Base-by-base conservation (phyloP, 192 early-diverging fungal species). In the Gaertneriomyces sp. region DNA sequence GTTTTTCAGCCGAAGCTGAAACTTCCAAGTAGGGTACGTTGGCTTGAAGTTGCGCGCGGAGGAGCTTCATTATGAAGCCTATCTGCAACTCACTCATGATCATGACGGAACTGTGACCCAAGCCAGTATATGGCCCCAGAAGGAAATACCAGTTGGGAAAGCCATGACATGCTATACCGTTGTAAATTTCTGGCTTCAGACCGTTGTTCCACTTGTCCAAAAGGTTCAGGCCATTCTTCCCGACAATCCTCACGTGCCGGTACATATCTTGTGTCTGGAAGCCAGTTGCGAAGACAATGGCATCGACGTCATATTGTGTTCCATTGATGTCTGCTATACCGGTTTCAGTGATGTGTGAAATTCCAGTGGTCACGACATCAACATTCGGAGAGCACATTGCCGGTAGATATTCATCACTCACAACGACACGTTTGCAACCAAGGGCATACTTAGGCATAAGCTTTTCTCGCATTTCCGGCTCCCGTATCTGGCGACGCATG, bases 71-170 rank as follows among this genome's bases (percentile, higher is more conserved):
- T 3, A 25, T 42, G 41, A 60, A 60, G 41, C 58, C 14, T 10
- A n/a, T 14, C 45, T n/a, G 14, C 16, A 68, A 73, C 63, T 86
- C 84, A 33, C 82, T 73, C 70, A 81, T 80, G 50, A 70, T 70
- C 12, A 85, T 43, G 16, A 85, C 73, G 47, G 75, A 78, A 39
- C 75, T 75, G 45, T 84, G 85, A n/a, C 79, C 81, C 3, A 85
- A 60, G 9, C 74, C 81, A 46, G 74, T 69, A 61, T 75, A 58
- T 20, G 83, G 81, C 43, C 85, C 85, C 11, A 83, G 72, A 68
- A 85, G 58, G 46, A 78, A 64, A 58, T 78, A 87, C 39, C 79
- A 50, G 56, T 86, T 86, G 7, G 85, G 85, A 39, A 79, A 81
- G 6, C 78, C 81, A 33, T 66, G 33, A 16, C 63, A 58, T 9